A percentile compares a stretch with the other conserved stretches of the same genome.
Evolutionary conservation across 2,329 filamentous ascomycete species (phyloP).

Genomic region (Monosporascus sp.): DNA sequence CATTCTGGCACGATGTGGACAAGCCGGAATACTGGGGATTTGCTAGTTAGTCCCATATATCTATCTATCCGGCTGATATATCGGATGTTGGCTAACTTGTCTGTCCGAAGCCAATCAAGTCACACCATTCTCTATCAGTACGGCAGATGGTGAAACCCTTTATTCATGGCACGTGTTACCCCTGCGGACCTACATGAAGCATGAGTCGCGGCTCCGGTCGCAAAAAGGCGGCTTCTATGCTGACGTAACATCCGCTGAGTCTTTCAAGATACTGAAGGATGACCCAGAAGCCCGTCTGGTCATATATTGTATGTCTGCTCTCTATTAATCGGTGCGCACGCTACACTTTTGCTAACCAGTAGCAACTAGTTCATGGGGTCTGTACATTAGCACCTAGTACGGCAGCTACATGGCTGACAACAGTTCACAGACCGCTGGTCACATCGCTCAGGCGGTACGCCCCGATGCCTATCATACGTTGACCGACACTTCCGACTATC

Average conservation of each 20-base stretch:
- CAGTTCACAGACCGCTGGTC: constrained; percentile 69
- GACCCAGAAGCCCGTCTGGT: constrained; percentile 60
- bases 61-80: constrained; percentile 7
- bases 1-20: constrained; percentile 66
- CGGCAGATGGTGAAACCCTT: constrained; percentile 68
- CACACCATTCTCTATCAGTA: constrained; percentile 73
- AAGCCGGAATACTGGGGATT: constrained; percentile 82
- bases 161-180: constrained; percentile 92
- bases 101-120: constrained; percentile 68
- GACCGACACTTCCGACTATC: constrained; percentile 66
- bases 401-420: constrained; percentile 30
- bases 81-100: constrained; percentile 1
- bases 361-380: constrained; percentile 55
- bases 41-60: constrained; percentile 53
- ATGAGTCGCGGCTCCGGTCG: constrained; percentile 57
- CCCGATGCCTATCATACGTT: constrained; percentile 73
- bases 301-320: constrained; percentile 50
- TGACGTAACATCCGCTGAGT: constrained; percentile 51
- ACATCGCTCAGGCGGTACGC: constrained; percentile 72
- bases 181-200: constrained; percentile 65
- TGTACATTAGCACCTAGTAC: constrained; percentile 21
- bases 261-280: constrained; percentile 56
- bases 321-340: not conserved
- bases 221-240: constrained; percentile 43
- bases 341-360: constrained; percentile 8